These are phyloP conservation scores for Beauveria asiatica DNA, from an alignment of 2,329 filamentous ascomycete genomes.

Conservation along the genomic window DNA sequence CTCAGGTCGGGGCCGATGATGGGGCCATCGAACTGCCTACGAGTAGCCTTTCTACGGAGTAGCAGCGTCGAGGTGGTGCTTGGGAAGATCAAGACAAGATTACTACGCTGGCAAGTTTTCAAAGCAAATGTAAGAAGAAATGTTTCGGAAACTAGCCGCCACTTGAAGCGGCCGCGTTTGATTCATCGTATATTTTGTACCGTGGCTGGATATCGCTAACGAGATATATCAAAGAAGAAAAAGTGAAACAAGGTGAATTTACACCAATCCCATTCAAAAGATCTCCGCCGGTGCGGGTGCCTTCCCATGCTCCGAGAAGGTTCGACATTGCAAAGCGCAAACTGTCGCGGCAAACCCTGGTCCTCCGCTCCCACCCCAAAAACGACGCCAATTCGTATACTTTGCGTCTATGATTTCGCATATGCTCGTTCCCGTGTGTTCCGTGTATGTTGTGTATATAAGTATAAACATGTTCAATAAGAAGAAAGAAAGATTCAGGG, in stretches of 20 bases:
- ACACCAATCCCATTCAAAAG: not conserved
- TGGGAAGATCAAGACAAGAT: too few relatives aligned
- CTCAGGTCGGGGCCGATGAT: too few relatives aligned
- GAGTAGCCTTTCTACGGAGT: not conserved
- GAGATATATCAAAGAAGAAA: not conserved
- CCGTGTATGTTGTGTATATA: constrained; percentile 1
- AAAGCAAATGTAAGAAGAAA: not conserved
- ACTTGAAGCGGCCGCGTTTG: not conserved
- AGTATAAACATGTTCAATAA: constrained; percentile 1
- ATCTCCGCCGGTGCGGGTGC: not conserved
- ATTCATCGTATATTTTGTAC: not conserved
- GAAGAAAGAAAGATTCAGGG: not conserved
- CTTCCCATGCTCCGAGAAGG: not conserved
- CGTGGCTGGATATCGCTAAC: not conserved
- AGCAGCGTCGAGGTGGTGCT: not conserved
- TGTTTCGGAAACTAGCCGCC: not conserved
- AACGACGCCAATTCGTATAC: constrained; percentile 3
- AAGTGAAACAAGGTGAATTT: not conserved
- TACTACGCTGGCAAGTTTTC: too few relatives aligned
- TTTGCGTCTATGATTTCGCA: constrained; percentile 1
- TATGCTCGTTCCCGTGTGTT: constrained; percentile 1
- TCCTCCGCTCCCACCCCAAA: not conserved
- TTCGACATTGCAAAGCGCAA: not conserved
- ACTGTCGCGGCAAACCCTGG: not conserved
- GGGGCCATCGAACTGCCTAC: too few relatives aligned